Percentiles rank a stretch among this genome's conserved stretches.
Evolutionary conservation across 2,329 filamentous ascomycete genomes (phyloP).

Genomic region (Plectosphaerella plurivora): DNA sequence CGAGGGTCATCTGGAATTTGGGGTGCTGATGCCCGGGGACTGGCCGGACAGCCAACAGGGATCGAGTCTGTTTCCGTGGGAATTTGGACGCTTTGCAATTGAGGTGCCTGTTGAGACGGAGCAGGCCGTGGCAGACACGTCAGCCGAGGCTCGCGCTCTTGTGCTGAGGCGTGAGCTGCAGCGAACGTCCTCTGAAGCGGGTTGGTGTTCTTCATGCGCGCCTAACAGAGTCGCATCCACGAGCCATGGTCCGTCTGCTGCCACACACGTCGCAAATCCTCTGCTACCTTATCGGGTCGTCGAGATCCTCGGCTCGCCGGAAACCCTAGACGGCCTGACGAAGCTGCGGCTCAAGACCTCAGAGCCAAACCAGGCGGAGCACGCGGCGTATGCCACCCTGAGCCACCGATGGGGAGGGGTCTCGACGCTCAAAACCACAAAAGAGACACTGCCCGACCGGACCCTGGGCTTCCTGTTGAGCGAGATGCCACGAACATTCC

Average conservation of each 20-base stretch:
- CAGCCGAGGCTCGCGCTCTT: background rate
- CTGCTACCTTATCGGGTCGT: background rate
- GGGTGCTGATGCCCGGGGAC: background rate
- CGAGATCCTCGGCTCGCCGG: background rate
- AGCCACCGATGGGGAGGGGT: constrained; percentile 17
- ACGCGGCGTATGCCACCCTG: constrained; percentile 8
- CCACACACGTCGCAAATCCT: background rate
- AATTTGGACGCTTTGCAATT: no score
- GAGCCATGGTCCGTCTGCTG: background rate
- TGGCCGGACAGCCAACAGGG: background rate
- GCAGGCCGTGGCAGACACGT: background rate
- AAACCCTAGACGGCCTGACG: background rate
- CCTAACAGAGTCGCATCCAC: background rate
- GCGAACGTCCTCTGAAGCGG: background rate
- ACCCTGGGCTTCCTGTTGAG: background rate
- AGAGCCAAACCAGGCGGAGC: background rate
- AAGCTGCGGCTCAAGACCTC: background rate
- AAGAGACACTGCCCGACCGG: background rate
- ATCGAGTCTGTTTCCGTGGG: no score
- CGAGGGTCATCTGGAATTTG: background rate
- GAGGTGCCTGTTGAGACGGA: no score
- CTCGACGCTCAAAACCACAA: background rate
- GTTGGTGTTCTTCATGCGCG: background rate
- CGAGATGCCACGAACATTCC: constrained; percentile 11
- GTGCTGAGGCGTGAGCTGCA: background rate